These are phyloP conservation scores for Incumbomyces delicatus DNA, from an alignment of 2,329 filamentous ascomycete species.

Conservation along the genomic window DNA sequence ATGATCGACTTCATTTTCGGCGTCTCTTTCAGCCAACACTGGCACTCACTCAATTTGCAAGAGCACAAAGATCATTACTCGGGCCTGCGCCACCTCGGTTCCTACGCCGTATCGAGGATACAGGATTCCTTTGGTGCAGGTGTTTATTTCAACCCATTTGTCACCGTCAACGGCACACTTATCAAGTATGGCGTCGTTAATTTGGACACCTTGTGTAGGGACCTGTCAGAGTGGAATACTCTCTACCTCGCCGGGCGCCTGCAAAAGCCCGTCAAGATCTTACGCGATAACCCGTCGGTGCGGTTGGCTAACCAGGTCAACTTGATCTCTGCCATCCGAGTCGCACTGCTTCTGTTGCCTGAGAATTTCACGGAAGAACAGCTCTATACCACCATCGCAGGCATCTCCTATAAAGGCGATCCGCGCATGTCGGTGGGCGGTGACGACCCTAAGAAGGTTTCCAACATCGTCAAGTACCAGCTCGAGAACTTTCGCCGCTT, in stretches of 20 bases:
- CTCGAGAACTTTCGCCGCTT: constrained; percentile 83
- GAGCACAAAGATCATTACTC: constrained; percentile 93
- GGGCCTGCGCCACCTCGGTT: constrained; percentile 69
- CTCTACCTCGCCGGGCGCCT: constrained; percentile 92
- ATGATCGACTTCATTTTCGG: constrained; percentile 99
- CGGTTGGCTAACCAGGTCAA: constrained; percentile 94
- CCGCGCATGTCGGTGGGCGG: constrained; percentile 87
- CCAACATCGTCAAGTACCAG: constrained; percentile 89
- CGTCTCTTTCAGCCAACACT: constrained; percentile 88
- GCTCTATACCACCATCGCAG: constrained; percentile 82
- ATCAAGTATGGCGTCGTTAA: constrained; percentile 99
- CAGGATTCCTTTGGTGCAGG: constrained; percentile 86
- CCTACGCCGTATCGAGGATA: constrained; percentile 70
- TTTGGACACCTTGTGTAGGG: constrained; percentile 74
- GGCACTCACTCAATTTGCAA: constrained; percentile 84
- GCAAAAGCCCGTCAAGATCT: constrained; percentile 95
- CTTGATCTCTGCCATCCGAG: constrained; percentile 79
- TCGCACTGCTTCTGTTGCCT: constrained; percentile 77
- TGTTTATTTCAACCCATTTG: constrained; percentile 94
- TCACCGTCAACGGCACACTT: constrained; percentile 86
- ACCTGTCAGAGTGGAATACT: constrained; percentile 85
- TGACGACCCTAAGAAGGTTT: constrained; percentile 85
- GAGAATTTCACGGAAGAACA: constrained; percentile 75
- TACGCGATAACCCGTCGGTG: constrained; percentile 84
- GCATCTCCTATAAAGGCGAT: constrained; percentile 88